Base-by-base conservation (phyloP, 306 rosid genomes). In the Abrus precatorius region DNA sequence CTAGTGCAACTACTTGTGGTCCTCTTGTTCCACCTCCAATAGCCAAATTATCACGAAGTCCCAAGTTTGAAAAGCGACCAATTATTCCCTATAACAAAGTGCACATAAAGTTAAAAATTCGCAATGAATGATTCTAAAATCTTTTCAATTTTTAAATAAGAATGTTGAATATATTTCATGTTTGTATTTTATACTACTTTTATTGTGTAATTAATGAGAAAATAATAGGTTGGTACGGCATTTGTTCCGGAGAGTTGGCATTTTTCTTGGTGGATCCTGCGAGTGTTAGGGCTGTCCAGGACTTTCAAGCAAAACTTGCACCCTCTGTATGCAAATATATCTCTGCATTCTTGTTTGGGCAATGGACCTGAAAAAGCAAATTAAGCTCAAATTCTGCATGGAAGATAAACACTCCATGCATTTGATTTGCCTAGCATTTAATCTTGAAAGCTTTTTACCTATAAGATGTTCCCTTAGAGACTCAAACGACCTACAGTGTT, bases 401-500 rank as follows among this genome's bases (percentile, higher is more conserved):
- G 13, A 64, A 3, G n/a, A 64, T 41, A 14, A 1, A 14, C 8
- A 1, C 10, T n/a, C 13, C 32, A 64, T 63, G 48, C 0, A 59
- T 44, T 27, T 3, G 44, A 28, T 62, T 67, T 54, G 34, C 11
- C 75, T 10, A 61, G 36, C n/a, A 65, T 49, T 34, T 11, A 7
- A 8, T 61, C 4, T 12, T 6, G 33, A 9, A 41, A 12, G 12
- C 12, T 14, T 57, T 45, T 60, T 90, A 93, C 99, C 99, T 47
- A 88, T 89, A 59, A 96, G 92, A 83, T 96, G 99, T 86, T 93
- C 99, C 82, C 98, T 86, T 5, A 96, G 91, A 66, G 99, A 96
- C 79, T 96, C 99, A 76, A 93, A 88, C 54, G 93, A 96, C 81
- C 97, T 89, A 91, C 99, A 93, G 71, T 93, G 99, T 80, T 96